Conservation (phyloP, 2,329 filamentous ascomycete species). For the Penicillium sp. region DNA sequence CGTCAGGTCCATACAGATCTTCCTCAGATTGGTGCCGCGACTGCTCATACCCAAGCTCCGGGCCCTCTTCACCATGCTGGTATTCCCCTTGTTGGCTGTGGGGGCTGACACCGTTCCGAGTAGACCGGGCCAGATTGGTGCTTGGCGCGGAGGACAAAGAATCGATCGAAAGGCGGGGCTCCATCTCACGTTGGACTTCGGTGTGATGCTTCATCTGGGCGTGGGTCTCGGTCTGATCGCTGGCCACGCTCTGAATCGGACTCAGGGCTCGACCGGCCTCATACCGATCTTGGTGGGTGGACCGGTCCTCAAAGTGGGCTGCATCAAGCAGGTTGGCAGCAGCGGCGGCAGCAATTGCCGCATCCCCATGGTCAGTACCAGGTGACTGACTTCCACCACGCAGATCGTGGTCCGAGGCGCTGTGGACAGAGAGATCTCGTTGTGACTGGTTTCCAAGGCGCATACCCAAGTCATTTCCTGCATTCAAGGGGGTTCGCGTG, state of each 20-base stretch:
- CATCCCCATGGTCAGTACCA: slow-evolving; percentile 37
- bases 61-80: slow-evolving; percentile 32
- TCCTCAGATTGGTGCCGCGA: slow-evolving; percentile 32
- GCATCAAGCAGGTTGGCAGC: slow-evolving; percentile 38
- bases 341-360: slow-evolving; percentile 43
- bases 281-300: slow-evolving; percentile 48
- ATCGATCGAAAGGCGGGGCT: slow-evolving; percentile 56
- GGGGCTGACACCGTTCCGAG: slow-evolving; percentile 55
- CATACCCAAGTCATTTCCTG: slow-evolving; percentile 62
- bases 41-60: slow-evolving; percentile 43
- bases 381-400: slow-evolving; percentile 39
- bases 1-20: slow-evolving; percentile 38
- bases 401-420: slow-evolving; percentile 48
- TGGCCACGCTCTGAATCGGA: slow-evolving; percentile 89
- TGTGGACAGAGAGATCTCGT: slow-evolving; percentile 52
- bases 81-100: slow-evolving; percentile 52
- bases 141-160: slow-evolving; percentile 61
- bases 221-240: slow-evolving; percentile 72
- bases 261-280: slow-evolving; percentile 75
- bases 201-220: slow-evolving; percentile 1
- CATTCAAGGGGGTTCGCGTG: slow-evolving; percentile 50
- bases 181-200: slow-evolving; percentile 60
- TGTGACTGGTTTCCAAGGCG: slow-evolving; percentile 63
- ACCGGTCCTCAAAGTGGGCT: slow-evolving; percentile 51
- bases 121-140: slow-evolving; percentile 58